Conservation (phyloP, 2,329 filamentous ascomycete species). For the Trichoderma afroharzianum region DNA sequence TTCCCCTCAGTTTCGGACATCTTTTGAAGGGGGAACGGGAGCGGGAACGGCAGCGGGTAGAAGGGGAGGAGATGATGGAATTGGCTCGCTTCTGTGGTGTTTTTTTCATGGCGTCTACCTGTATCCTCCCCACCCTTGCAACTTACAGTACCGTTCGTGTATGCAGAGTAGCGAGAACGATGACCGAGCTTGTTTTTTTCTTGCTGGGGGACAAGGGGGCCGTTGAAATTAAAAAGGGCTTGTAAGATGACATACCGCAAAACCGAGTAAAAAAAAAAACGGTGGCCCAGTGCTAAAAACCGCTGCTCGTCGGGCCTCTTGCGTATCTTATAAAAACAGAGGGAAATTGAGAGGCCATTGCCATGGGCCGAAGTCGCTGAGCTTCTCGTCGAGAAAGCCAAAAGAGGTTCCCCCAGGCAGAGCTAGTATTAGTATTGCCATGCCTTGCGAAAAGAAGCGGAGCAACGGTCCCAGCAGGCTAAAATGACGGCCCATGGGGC, state of each 20-base stretch:
- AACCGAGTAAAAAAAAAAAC: not conserved
- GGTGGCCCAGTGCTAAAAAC: not conserved
- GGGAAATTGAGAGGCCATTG: not conserved
- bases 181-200: not conserved
- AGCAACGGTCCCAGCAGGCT: not conserved
- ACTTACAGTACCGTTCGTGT: not conserved
- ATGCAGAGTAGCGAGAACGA: not conserved
- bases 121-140: not conserved
- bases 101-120: not conserved
- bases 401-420: not conserved
- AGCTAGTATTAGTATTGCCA: conserved; percentile 10
- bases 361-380: not conserved
- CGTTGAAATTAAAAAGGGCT: not conserved
- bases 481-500: not conserved
- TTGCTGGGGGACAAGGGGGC: not conserved
- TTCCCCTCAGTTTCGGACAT: not conserved
- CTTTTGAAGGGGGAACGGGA: not conserved
- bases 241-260: not conserved
- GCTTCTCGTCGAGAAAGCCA: not conserved
- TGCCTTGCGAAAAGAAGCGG: conserved; percentile 12
- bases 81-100: not conserved
- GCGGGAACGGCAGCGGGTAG: not conserved
- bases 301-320: not conserved
- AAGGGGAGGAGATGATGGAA: not conserved
- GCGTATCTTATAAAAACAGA: not conserved